Evolutionary conservation across 2,329 filamentous ascomycete genomes (phyloP), one percentile per base, ranked within the genome.

Genomic region (Xylariales sp.): DNA sequence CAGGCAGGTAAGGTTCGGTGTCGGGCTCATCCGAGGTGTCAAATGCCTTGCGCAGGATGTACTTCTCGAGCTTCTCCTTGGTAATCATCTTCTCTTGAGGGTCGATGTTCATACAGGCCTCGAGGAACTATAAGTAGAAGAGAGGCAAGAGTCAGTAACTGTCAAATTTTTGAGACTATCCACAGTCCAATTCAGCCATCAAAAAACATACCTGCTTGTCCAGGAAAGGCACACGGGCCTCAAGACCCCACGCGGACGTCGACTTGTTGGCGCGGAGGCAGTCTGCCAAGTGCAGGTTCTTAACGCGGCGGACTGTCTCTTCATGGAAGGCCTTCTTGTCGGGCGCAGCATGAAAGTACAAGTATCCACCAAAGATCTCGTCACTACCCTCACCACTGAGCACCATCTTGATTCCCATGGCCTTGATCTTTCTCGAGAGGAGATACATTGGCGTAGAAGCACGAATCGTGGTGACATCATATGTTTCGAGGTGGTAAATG

Each of bases 361-460:
- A 81, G 66, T 98, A 98, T 37, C 93, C 93, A 46, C 93, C 93
- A 53, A 97, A 97, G 61, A 96, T 96, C 70, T 98, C 93, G 63
- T 98, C 93, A 56, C 86, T 93, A 34, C 93, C 93, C 69, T 98
- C 93, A 45, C 93, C 93, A 56, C 86, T 94, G 45, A 98, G 77
- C 40, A 98, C 93, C 93, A 98, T 98, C 80, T 98, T 98, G 59
- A 98, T 87, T 47, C 93, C 93, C 83, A 96, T 91, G 24, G 90
- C 93, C 76, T 98, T 98, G 75, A 98, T 98, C 76, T 98, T 98
- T 62, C 94, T 83, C 45, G 88, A 93, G 33, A 98, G 78, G 47
- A 98, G 73, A 70, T 96, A 98, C 93, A 98, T 98, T 49, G 93
- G 93, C 10, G 93, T 98, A 10, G 91, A 97, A 39, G 93, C 93